Evolutionary conservation across 495 filamentous ascomycete genomes (phyloP).

Genomic region (Hypoxylon subgilvum): DNA sequence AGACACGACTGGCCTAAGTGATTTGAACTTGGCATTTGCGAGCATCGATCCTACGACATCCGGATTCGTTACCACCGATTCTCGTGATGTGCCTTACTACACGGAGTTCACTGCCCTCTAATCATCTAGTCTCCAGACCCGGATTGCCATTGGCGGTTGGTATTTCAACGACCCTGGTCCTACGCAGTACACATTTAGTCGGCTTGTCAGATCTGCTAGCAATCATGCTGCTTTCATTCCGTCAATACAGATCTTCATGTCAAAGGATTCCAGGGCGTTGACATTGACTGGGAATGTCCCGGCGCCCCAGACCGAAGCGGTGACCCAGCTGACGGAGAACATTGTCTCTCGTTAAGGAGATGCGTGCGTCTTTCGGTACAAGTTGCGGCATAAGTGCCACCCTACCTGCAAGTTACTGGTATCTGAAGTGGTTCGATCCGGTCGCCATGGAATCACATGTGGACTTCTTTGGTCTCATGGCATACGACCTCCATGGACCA

Average conservation of each 20-base stretch:
- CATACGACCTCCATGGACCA: conserved; percentile 54
- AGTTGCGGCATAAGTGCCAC: conserved; percentile 46
- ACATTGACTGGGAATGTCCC: conserved; percentile 67
- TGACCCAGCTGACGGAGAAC: conserved; percentile 44
- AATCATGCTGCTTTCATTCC: conserved; percentile 54
- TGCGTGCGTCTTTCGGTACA: conserved; percentile 45
- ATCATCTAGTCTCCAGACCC: conserved; percentile 38
- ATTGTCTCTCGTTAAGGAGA: conserved; percentile 52
- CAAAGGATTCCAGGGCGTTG: conserved; percentile 59
- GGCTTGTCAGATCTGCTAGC: conserved; percentile 23
- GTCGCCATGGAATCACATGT: conserved; percentile 43
- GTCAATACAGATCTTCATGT: conserved; percentile 51
- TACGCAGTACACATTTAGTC: conserved; percentile 15
- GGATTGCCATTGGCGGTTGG: conserved; percentile 54
- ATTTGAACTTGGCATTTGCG: conserved; percentile 42
- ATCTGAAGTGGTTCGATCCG: conserved; percentile 61
- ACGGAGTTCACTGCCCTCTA: background rate
- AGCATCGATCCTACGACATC: conserved; percentile 27
- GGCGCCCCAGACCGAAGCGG: conserved; percentile 49
- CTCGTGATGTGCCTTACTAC: background rate
- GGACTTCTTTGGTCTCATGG: conserved; percentile 65
- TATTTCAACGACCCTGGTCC: conserved; percentile 47
- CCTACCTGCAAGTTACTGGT: conserved; percentile 59
- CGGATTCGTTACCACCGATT: conserved; percentile 4
- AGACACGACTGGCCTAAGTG: conserved; percentile 18